phyloP scores from a whole-genome alignment of 2,329 filamentous ascomycete species.

The Westerdykella ornata region DNA sequence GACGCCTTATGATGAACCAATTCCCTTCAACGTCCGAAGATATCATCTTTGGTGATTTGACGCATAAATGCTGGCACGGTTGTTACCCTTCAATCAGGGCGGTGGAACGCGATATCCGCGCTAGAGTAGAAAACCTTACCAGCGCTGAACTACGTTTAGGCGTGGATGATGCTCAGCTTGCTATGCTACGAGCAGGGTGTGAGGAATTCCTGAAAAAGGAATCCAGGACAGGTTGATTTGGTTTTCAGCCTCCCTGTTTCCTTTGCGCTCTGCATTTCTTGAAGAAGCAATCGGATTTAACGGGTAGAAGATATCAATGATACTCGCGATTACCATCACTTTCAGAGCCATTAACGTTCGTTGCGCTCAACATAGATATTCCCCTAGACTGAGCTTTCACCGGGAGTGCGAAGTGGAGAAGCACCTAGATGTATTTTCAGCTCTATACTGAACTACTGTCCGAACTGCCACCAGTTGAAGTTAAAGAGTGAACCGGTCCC shows the following conservation, averaged over 20 bases:
- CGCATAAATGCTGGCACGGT: slow-evolving; percentile 3
- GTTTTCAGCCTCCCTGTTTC: too few relatives aligned
- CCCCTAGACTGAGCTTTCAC: too few relatives aligned
- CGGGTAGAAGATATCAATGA: too few relatives aligned
- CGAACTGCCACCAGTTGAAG: slow-evolving; percentile 35
- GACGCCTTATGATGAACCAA: slow-evolving; percentile 1
- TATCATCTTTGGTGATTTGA: slow-evolving; percentile 3
- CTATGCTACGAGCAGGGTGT: slow-evolving; percentile 2
- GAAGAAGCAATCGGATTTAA: too few relatives aligned
- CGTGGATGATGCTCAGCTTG: slow-evolving; percentile 1
- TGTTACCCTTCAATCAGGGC: slow-evolving; percentile 1
- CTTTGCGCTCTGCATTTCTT: too few relatives aligned
- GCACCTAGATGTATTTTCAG: too few relatives aligned
- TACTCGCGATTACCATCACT: too few relatives aligned
- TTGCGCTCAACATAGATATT: too few relatives aligned
- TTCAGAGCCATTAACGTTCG: too few relatives aligned
- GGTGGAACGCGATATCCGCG: slow-evolving; percentile 1
- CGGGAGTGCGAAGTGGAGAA: too few relatives aligned
- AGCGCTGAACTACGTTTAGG: background rate
- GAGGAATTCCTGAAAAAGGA: slow-evolving; percentile 3
- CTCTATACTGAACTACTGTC: slow-evolving; percentile 41
- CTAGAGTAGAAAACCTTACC: background rate
- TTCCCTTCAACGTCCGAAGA: slow-evolving; percentile 4
- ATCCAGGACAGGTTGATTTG: background rate
- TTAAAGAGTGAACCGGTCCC: slow-evolving; percentile 9